Percentiles rank a stretch among this genome's conserved stretches.
phyloP scores from a whole-genome alignment of 345 rosid species.

The Passiflora organensis region DNA sequence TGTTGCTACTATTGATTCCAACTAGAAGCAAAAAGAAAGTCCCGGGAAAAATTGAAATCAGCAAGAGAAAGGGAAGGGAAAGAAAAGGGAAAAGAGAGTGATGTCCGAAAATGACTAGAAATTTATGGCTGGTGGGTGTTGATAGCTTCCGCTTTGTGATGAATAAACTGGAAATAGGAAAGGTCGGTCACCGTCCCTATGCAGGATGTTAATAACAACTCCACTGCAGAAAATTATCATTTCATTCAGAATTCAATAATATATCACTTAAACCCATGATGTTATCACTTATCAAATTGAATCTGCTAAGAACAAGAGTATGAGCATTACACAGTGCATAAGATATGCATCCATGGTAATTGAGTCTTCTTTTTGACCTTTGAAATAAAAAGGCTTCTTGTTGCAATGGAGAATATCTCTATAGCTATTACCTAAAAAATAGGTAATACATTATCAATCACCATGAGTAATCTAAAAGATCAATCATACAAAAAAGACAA shows the following conservation, averaged over 20 bases:
- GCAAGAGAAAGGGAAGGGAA: not conserved
- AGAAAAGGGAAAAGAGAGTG: too few species aligned
- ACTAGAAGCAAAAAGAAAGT: not conserved
- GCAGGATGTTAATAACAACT: too few species aligned
- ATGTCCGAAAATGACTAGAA: not conserved
- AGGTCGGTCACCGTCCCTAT: conserved; percentile 9
- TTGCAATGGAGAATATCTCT: conserved; percentile 74
- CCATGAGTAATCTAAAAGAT: not conserved
- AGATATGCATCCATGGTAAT: conserved; percentile 70
- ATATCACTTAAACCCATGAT: conserved; percentile 3
- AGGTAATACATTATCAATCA: conserved; percentile 8
- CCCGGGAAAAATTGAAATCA: too few species aligned
- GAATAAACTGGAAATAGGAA: not conserved
- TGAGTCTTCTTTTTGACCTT: conserved; percentile 75
- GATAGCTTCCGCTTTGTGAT: conserved; percentile 3
- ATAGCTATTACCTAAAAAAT: conserved; percentile 59
- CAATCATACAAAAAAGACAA: conserved; percentile 1
- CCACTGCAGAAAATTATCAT: conserved; percentile 50
- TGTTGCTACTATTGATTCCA: not conserved
- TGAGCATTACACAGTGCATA: conserved; percentile 73
- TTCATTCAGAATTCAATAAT: conserved; percentile 12
- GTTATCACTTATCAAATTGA: conserved; percentile 2
- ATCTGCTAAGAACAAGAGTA: conserved; percentile 12
- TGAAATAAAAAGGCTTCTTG: conserved; percentile 79
- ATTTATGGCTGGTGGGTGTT: not conserved